Base-by-base conservation (phyloP, 2,329 filamentous ascomycete genomes). In the Fusarium euwallaceae region DNA sequence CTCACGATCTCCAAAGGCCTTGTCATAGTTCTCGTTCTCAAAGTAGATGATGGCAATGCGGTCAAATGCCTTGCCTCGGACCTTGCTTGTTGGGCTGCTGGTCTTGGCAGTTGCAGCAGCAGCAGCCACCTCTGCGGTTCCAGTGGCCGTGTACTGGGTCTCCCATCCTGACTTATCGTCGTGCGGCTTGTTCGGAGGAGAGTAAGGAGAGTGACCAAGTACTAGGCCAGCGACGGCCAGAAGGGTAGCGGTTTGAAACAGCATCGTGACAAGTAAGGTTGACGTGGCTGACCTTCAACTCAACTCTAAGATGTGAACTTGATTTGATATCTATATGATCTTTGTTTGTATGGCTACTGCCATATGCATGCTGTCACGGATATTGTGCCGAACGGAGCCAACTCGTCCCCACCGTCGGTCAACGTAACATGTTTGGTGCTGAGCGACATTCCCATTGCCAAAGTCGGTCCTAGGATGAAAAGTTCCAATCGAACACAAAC, bases 21-120 rank as follows among this genome's bases (percentile, higher is more conserved):
- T 88, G 53, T 90, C 87, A 73, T 89, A 95, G 81, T 91, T 88
- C 56, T 91, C 93, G 80, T 95, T 95, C 84, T 95, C 93, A 55
- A 95, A 87, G 92, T 93, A 95, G 80, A 95, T 91, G 61, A 91
- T 89, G 58, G 91, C 90, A 72, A 94, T 91, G 17, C 93, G 90
- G 80, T 95, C 89, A 79, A 95, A 95, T 0, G 87, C 90, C 79
- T 92, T 90, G 71, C 94, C 94, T 79, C 90, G 87, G 61, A 95
- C 90, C 77, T 90, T 80, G 80, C 87, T 91, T 36, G 88, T 90
- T 2, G 91, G 90, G 70, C 89, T 90, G 70, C 84, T 83, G 2
- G 91, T 91, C 79, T 87, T 86, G 12, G 90, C 91, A 2, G 89
- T 92, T 9, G 91, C 91, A 61, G 86, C 87, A 29, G 90, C 89